Evolutionary conservation across 129 eudicot genomes (phyloP), one percentile per base, ranked within the genome.

Genomic region (Tanacetum coccineum): DNA sequence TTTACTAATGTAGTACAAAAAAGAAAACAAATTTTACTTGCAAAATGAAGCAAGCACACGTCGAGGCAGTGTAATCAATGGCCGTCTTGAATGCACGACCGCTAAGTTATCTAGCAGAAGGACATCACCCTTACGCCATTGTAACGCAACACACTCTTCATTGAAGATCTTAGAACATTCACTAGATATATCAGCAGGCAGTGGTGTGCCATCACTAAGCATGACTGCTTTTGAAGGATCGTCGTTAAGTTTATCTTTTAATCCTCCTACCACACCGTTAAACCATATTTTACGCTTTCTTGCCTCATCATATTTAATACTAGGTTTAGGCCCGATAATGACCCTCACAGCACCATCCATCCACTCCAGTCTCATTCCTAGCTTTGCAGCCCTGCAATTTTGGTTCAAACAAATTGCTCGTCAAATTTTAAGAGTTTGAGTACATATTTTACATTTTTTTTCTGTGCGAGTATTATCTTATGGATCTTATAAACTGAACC

Each of bases 41-140:
- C 96, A 85, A 21, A 91, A 81, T n/a, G 97, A 83, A 66, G 97
- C 96, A 48, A 91, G 67, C 55, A 91, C 81, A 9, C 97, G 84
- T 1, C 97, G 87, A 67, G 97, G 97, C 5, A 82, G 90, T 4
- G 8, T 17, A 30, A 51, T 55, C 56, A 91, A 83, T 4, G 97
- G 81, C 32, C 83, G 72, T 9, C 97, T 76, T 1, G 96, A 81
- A 73, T 91, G 97, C 74, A 84, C 70, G 13, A 87, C 97, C 5
- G 90, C 90, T 75, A 86, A 67, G 69, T 91, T 91, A 76, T 91
- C 90, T 6, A 91, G 72, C 69, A 85, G 45, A 20, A 91, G 45
- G 51, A 88, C 74, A 72, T 91, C 95, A 12, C 98, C 96, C 64
- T 83, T 83, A 64, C 70, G 77, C 96, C 96, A 88, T 42, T 91